phyloP scores from a whole-genome alignment of 2,329 filamentous ascomycete species.

The Xylaria arbuscula region DNA sequence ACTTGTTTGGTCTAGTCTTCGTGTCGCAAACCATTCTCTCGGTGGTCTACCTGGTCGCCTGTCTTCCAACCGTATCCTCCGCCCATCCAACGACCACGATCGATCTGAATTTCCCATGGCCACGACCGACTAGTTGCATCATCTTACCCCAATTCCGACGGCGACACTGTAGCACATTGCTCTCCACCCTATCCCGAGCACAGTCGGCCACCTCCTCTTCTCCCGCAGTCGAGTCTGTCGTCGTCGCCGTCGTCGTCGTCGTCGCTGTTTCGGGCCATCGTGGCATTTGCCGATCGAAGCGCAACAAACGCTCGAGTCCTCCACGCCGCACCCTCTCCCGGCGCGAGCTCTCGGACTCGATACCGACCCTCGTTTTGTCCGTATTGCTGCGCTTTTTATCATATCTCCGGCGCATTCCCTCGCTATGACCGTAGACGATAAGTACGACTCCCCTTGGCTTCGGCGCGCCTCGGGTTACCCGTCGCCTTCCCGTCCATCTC shows the following conservation, averaged over 20 bases:
- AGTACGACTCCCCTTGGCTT: constrained; percentile 51
- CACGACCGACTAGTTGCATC: constrained; percentile 27
- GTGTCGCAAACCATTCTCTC: constrained; percentile 30
- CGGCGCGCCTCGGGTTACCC: constrained; percentile 24
- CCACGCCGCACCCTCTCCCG: constrained; percentile 45
- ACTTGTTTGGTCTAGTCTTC: constrained; percentile 21
- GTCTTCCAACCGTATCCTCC: constrained; percentile 14
- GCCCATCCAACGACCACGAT: constrained; percentile 25
- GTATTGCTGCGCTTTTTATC: constrained; percentile 25
- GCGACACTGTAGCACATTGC: constrained; percentile 3
- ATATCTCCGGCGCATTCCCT: constrained; percentile 37
- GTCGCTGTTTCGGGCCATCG: constrained; percentile 40
- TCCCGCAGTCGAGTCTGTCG: constrained; percentile 30
- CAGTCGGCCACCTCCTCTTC: constrained; percentile 16
- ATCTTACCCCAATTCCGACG: constrained; percentile 20
- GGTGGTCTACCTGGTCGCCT: constrained; percentile 1
- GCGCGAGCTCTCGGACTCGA: constrained; percentile 44
- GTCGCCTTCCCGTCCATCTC: constrained; percentile 1
- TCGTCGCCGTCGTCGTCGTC: no score
- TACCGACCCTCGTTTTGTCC: constrained; percentile 25
- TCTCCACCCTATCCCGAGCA: background rate
- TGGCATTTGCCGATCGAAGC: constrained; percentile 46
- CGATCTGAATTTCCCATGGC: constrained; percentile 24
- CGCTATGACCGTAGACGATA: constrained; percentile 59
- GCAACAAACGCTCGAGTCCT: constrained; percentile 40